Evolutionary conservation across 495 filamentous ascomycete species (phyloP).

Genomic region (Wilcoxina mikolae): DNA sequence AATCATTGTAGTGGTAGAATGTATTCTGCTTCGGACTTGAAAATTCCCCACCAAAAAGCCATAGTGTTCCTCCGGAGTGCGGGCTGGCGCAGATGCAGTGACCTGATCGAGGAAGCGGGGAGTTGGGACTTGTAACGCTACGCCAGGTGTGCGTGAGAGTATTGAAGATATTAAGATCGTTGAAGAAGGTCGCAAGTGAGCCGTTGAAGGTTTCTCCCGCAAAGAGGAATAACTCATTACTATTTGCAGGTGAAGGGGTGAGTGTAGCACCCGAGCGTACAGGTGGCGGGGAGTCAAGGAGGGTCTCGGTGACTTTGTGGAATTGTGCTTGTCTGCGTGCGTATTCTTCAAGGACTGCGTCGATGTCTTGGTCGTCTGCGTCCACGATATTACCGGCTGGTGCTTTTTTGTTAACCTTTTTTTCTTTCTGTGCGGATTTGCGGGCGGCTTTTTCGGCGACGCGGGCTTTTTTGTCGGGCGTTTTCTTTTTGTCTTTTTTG

Average conservation of each 20-base stretch:
- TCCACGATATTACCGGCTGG: conserved; percentile 28
- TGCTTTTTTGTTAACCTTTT: conserved; percentile 28
- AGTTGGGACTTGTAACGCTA: conserved; percentile 75
- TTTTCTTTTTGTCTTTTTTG: conserved; percentile 28
- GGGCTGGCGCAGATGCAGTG: conserved; percentile 62
- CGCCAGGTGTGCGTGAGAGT: conserved; percentile 80
- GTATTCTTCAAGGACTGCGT: conserved; percentile 91
- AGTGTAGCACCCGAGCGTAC: conserved; percentile 65
- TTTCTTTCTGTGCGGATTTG: conserved; percentile 22
- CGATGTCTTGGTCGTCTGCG: conserved; percentile 67
- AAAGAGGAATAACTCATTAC: conserved; percentile 80
- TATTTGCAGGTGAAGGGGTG: conserved; percentile 67
- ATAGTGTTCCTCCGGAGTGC: conserved; percentile 66
- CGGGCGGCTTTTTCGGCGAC: conserved; percentile 26
- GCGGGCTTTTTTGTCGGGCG: conserved; percentile 18
- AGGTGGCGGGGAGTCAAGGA: conserved; percentile 54
- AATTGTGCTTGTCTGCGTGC: conserved; percentile 66
- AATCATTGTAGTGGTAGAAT: conserved; percentile 98
- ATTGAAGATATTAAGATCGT: conserved; percentile 73
- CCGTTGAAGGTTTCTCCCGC: conserved; percentile 64
- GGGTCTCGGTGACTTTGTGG: conserved; percentile 75
- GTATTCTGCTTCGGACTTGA: conserved; percentile 87
- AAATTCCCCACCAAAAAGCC: conserved; percentile 73
- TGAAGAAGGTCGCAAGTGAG: conserved; percentile 48
- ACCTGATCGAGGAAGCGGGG: conserved; percentile 75